These are phyloP conservation scores for Neurospora sp. DNA, from an alignment of 495 filamentous ascomycete species.

Conservation along the genomic window DNA sequence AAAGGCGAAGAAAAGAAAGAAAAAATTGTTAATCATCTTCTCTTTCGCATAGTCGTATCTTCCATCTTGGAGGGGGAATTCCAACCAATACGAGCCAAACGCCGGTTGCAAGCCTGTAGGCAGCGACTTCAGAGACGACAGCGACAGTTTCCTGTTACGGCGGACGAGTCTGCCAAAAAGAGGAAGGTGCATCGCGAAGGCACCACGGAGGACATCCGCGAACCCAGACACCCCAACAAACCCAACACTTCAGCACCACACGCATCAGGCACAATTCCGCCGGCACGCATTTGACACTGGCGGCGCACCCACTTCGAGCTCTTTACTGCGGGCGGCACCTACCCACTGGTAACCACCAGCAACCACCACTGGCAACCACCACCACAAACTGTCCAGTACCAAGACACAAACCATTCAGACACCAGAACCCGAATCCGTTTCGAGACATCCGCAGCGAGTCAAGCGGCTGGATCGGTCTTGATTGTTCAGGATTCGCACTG, in stretches of 20 bases:
- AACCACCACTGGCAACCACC: not conserved
- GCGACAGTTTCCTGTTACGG: slow-evolving; percentile 9
- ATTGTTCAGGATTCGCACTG: slow-evolving; percentile 11
- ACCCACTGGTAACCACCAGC: not conserved
- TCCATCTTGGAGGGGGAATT: not conserved
- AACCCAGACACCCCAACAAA: not conserved
- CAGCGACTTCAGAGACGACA: not conserved
- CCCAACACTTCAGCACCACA: not conserved
- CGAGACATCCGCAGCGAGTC: slow-evolving; percentile 1
- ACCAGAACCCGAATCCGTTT: slow-evolving; percentile 2
- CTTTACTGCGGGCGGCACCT: not conserved
- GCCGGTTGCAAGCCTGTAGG: not conserved
- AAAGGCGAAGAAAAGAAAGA: not conserved
- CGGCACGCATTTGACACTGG: not conserved
- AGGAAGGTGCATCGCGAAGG: slow-evolving; percentile 15
- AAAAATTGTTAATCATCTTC: not conserved
- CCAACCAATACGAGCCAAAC: not conserved
- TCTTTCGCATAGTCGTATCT: not conserved
- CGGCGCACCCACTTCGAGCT: not conserved
- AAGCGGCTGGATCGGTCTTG: not conserved
- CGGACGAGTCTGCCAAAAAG: slow-evolving; percentile 15
- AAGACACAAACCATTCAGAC: not conserved
- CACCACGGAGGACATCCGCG: not conserved
- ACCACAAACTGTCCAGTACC: not conserved
- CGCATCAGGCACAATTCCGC: not conserved